Evolutionary conservation across 352 stramenopile genomes (phyloP).

Genomic region (Phytophthora sp.): DNA sequence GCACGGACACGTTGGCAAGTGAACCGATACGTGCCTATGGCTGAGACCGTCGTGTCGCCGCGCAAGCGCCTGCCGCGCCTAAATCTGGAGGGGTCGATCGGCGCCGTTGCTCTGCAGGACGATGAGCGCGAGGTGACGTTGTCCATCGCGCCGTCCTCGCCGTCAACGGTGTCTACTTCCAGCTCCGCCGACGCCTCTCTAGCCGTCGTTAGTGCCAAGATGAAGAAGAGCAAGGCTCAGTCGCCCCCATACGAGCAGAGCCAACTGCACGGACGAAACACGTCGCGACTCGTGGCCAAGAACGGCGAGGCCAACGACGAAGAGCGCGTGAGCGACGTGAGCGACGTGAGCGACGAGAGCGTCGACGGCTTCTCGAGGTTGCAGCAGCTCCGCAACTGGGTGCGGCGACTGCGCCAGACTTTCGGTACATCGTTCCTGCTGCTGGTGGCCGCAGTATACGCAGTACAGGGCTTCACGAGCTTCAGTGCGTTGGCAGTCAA

Average conservation of each 20-base stretch:
- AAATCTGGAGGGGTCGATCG: conserved; percentile 12
- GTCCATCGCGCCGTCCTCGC: conserved; percentile 21
- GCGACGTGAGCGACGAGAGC: conserved; percentile 22
- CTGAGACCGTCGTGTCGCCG: conserved; percentile 24
- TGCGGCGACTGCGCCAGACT: conserved; percentile 55
- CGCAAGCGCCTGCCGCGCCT: conserved; percentile 42
- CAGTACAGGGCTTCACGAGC: conserved; percentile 94
- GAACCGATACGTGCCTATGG: conserved; percentile 5
- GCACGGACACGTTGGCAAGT: conserved; percentile 13
- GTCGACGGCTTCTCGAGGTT: conserved; percentile 33
- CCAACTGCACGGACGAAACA: conserved; percentile 23
- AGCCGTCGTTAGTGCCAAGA: conserved; percentile 2
- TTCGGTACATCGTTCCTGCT: conserved; percentile 78
- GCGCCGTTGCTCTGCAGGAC: not conserved
- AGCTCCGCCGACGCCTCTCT: conserved; percentile 24
- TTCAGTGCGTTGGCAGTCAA: conserved; percentile 93
- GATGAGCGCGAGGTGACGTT: conserved; percentile 14
- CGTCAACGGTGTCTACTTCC: conserved; percentile 31
- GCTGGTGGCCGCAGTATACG: conserved; percentile 89
- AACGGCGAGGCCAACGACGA: conserved; percentile 9
- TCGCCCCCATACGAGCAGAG: conserved; percentile 8
- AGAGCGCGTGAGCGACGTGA: too few relatives aligned
- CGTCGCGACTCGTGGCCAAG: conserved; percentile 23
- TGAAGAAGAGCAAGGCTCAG: conserved; percentile 21
- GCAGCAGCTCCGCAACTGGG: conserved; percentile 60